Base-by-base conservation (phyloP, 371 early-diverging fungal species). In the Mortierella sp. region DNA sequence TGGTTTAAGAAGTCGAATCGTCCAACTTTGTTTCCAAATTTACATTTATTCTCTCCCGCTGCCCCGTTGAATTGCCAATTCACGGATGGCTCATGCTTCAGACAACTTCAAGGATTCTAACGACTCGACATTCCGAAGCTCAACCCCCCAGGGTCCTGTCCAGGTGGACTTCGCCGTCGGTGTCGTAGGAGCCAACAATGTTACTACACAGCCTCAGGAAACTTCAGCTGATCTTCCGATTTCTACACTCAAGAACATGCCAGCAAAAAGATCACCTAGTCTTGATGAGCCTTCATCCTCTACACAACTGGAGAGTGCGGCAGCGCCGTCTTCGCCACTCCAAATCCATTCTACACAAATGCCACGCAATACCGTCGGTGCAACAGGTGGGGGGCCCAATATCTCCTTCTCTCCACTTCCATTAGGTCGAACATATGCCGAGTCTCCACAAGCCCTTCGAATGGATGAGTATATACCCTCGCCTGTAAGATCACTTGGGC, bases 351-450 rank as follows among this genome's bases (percentile, higher is more conserved):
- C 60, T 13, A 41, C 67, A 58, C 72, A 57, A 36, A 10, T 50
- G 61, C 65, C 48, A 36, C 65, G 53, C 11, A 58, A 66, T 24
- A 52, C 63, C 3, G 43, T 55, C 0, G 50, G 22, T 38, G 63
- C 64, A 50, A 40, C 28, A 8, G 58, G 58, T 1, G 55, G 50
- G 0, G 41, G n/a, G 1, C 65, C 55, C 19, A 66, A 24, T 19
- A 58, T 73, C 41, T 69, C 77, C 16, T 72, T 72, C 52, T 77
- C 78, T 10, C 64, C 66, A 0, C 40, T 65, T 6, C 67, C 67
- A 9, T 5, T 40, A n/a, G 58, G 38, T 1, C 65, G 65, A 19
- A 21, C 71, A 15, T 43, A 60, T 22, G 24, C 65, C 55, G 80
- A 74, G 10, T 68, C 72, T 0, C 41, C 60, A 7, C 68, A 61